phyloP scores from a whole-genome alignment of 495 filamentous ascomycete species.

The Lophium mytilinum region DNA sequence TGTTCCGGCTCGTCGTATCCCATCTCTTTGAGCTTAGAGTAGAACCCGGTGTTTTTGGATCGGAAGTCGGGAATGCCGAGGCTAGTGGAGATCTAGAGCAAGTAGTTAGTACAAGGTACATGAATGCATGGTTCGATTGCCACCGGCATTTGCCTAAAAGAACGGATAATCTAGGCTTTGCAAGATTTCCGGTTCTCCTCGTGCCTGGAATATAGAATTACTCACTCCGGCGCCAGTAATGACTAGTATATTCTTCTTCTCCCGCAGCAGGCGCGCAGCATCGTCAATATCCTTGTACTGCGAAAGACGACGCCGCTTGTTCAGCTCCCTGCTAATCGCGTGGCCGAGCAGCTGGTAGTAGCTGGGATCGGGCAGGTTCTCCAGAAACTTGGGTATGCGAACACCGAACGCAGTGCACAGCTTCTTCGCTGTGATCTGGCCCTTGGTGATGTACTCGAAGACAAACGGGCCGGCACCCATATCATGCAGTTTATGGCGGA shows the following conservation, averaged over 20 bases:
- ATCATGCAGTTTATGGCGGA: constrained; percentile 60
- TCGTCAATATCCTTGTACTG: constrained; percentile 84
- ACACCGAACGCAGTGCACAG: constrained; percentile 90
- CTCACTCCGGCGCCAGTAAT: constrained; percentile 82
- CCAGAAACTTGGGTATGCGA: constrained; percentile 61
- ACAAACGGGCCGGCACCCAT: constrained; percentile 72
- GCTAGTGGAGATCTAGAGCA: constrained; percentile 59
- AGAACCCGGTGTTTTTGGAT: constrained; percentile 62
- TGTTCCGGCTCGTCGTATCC: constrained; percentile 83
- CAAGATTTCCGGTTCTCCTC: too few species aligned
- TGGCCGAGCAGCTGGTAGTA: constrained; percentile 68
- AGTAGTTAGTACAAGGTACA: background rate
- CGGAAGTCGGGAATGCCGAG: constrained; percentile 63
- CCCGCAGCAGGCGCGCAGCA: constrained; percentile 66
- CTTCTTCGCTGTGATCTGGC: constrained; percentile 66
- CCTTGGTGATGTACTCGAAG: constrained; percentile 58
- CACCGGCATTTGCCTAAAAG: too few species aligned
- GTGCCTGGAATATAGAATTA: background rate
- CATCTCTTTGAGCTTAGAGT: constrained; percentile 70
- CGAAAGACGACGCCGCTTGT: constrained; percentile 68
- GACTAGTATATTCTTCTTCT: constrained; percentile 77
- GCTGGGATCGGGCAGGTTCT: constrained; percentile 40
- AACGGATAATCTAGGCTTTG: too few species aligned
- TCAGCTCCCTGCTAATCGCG: constrained; percentile 73
- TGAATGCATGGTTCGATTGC: too few species aligned